Evolutionary conservation across 352 stramenopile genomes (phyloP), one percentile per base, ranked within the genome.

Genomic region (Pythium rishiriense): DNA sequence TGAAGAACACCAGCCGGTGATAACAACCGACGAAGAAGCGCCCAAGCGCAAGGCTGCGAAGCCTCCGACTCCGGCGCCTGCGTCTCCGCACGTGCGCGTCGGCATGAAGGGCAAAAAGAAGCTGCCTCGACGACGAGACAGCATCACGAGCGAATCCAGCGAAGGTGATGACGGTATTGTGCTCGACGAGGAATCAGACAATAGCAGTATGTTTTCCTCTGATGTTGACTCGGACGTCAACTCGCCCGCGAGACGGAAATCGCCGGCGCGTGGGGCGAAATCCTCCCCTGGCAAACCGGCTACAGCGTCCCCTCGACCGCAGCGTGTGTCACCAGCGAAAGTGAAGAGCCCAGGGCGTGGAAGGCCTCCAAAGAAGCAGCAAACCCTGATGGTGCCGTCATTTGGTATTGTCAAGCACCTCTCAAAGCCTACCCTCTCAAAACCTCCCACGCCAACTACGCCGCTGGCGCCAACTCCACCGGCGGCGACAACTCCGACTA

Each of bases 91-190:
- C 31, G 42, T 33, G 9, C 62, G 48, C 1, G 47, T 39, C 26
- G 58, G 43, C 5, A 21, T 33, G 9, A 64, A 64, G 31, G 55
- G 28, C n/a, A 64, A 64, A 35, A 69, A 69, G 46, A 66, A 50
- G 24, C 33, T 64, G 25, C 58, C 49, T 72, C 25, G 67, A 75
- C 45, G 68, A 79, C 31, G 57, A 72, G 37, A 75, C 55, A 85
- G 73, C 53, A 68, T 76, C 1, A 63, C 68, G 21, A 73, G 75
- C 17, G 68, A 73, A 4, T 59, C 58, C 12, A 81, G 58, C 19
- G 62, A 68, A 19, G 70, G 65, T 24, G 66, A 64, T 47, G 60
- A 73, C 31, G 66, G 61, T 21, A 57, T 69, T 35, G 17, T 66
- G 8, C 49, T 69, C 29, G 66, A 73, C 25, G 59, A 69, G 35